These are phyloP conservation scores for Xerocomus brunneocitrinus DNA, from an alignment of 768 basidiomycete species.

Conservation along the genomic window DNA sequence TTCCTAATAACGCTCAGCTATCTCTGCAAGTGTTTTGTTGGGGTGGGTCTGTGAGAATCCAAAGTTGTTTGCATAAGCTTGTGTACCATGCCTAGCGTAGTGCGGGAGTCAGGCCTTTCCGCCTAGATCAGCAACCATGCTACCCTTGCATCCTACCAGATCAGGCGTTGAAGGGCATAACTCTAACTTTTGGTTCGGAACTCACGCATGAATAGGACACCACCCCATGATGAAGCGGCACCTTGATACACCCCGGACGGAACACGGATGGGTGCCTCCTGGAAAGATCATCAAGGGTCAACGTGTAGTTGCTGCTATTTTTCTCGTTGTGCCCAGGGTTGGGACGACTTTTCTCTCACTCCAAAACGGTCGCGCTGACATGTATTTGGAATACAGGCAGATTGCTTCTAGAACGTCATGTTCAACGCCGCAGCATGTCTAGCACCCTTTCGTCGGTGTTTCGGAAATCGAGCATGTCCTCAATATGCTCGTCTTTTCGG, in stretches of 20 bases:
- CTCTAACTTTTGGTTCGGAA: conserved; percentile 58
- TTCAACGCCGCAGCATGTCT: conserved; percentile 43
- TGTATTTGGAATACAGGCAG: conserved; percentile 48
- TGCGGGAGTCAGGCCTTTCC: no score
- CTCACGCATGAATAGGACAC: conserved; percentile 40
- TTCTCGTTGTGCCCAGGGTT: conserved; percentile 76
- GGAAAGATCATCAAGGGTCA: conserved; percentile 75
- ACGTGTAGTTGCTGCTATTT: conserved; percentile 63
- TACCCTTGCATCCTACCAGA: conserved; percentile 8
- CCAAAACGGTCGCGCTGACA: conserved; percentile 7
- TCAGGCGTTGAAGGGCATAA: conserved; percentile 50
- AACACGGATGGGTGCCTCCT: conserved; percentile 67
- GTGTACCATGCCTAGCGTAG: conserved; percentile 54
- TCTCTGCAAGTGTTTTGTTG: neutral
- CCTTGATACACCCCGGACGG: conserved; percentile 41
- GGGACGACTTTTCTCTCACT: conserved; percentile 6
- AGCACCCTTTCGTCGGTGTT: conserved; percentile 78
- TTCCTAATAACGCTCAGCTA: conserved; percentile 1
- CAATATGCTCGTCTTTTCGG: conserved; percentile 68
- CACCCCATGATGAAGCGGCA: conserved; percentile 30
- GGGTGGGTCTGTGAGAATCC: neutral
- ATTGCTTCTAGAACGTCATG: conserved; percentile 67
- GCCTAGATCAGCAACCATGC: neutral
- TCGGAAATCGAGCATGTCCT: conserved; percentile 90
- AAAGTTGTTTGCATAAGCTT: conserved; percentile 52